Evolutionary conservation across 1,284 basidiomycete genomes (phyloP).

Genomic region (Fomitopsis palustris): DNA sequence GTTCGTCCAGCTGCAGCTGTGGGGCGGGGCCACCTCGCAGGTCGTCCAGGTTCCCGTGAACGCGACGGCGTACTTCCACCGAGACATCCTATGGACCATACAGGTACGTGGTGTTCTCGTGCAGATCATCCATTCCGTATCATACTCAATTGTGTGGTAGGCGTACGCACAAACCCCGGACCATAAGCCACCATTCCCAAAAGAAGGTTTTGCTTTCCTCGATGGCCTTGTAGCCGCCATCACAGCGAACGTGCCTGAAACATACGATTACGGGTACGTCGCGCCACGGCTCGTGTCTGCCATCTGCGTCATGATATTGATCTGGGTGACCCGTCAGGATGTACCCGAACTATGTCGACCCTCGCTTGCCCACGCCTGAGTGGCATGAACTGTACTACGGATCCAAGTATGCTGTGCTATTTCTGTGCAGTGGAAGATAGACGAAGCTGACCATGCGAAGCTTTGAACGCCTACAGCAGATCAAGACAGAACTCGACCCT

Average conservation of each 20-base stretch:
- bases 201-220: background rate
- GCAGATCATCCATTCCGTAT: background rate
- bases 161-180: background rate
- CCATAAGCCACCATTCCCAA: background rate
- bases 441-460: too few species aligned
- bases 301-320: background rate
- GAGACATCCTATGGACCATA: background rate
- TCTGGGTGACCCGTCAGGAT: background rate
- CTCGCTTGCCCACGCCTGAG: background rate
- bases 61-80: background rate
- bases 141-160: background rate
- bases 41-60: background rate
- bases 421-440: background rate
- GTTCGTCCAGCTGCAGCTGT: background rate
- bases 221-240: background rate
- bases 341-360: background rate
- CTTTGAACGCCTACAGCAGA: background rate
- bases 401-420: background rate
- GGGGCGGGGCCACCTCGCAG: background rate
- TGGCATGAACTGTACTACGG: background rate
- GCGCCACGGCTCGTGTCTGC: too few species aligned
- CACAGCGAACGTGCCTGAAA: background rate
- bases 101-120: background rate
- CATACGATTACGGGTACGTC: background rate
- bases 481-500: background rate